Percentiles rank a stretch among this genome's conserved stretches.
Conservation (phyloP, 768 basidiomycete species). For the Kwoniella newhampshirensis region DNA sequence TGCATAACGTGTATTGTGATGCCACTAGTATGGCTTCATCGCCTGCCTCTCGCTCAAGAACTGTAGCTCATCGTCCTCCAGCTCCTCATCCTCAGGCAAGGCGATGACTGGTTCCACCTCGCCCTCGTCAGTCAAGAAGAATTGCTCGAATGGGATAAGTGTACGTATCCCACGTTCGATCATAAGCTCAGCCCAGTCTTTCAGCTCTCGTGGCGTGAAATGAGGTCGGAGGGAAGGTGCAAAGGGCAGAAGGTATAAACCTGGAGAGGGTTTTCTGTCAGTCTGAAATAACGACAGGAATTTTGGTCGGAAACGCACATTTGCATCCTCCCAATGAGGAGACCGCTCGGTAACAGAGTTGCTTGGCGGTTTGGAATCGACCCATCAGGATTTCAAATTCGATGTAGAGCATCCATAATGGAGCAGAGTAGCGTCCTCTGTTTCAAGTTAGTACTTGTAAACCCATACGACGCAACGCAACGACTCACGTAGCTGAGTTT, state of each 20-base stretch:
- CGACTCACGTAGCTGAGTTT: constrained; percentile 37
- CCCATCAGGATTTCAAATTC: constrained; percentile 53
- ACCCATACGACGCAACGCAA: not conserved
- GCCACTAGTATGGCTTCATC: constrained; percentile 50
- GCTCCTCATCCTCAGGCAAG: constrained; percentile 37
- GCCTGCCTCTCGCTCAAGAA: constrained; percentile 44
- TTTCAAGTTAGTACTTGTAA: not conserved
- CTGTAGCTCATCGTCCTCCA: constrained; percentile 43
- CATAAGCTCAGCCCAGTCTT: constrained; percentile 53
- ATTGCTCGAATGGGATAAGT: constrained; percentile 46
- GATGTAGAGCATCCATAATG: constrained; percentile 54
- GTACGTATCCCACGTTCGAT: constrained; percentile 53
- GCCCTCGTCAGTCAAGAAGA: constrained; percentile 30
- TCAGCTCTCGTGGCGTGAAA: constrained; percentile 52
- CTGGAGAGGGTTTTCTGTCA: constrained; percentile 25
- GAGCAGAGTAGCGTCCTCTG: constrained; percentile 47
- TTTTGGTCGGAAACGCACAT: constrained; percentile 42
- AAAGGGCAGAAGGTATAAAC: constrained; percentile 55
- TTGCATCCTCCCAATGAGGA: constrained; percentile 53
- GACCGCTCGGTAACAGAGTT: constrained; percentile 53
- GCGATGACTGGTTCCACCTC: constrained; percentile 28
- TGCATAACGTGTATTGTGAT: not conserved
- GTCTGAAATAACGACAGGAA: not conserved
- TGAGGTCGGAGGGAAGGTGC: constrained; percentile 43
- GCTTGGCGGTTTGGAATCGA: constrained; percentile 44